Base-by-base conservation (phyloP, 2,329 filamentous ascomycete species). In the Colletotrichum tamarilloi region DNA sequence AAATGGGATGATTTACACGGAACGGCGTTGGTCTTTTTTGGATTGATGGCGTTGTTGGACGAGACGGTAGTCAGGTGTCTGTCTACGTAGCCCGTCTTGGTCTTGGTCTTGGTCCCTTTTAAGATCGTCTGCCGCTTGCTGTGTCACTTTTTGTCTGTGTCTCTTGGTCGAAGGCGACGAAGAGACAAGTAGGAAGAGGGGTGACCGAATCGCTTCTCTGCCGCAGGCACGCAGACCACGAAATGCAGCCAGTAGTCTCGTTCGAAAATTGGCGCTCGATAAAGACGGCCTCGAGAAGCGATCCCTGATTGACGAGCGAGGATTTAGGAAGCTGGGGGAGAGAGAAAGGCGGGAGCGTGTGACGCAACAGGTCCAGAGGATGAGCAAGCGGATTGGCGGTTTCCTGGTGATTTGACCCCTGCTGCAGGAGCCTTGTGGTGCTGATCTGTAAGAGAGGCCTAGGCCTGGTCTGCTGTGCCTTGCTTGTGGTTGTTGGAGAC, bases 1-100 rank as follows among this genome's bases (percentile, higher is more conserved):
- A 56, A 64, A 64, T 72, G 59, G 59, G 66, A 73, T 70, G 59
- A 64, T 64, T 69, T 69, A 69, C 66, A 73, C 70, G 32, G n/a
- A 38, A 63, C 28, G 70, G 70, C 65, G 26, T 62, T 22, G 19
- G 42, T 52, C 22, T 58, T 46, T 57, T n/a, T 56, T 65, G 53
- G 38, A 24, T 38, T 49, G 26, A 49, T 49, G 42, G 42, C 42
- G 42, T 49, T 49, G 42, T 49, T 49, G 8, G 19, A 49, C 2
- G 16, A 62, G 24, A 26, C 26, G 49, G 8, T 9, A 28, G 26
- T 62, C 26, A 26, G 38, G 38, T 49, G 58, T 49, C 32, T 35
- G 32, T 35, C 32, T 35, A 5, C 59, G 19, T 49, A 8, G 35
- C 11, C 35, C 58, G 38, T 62, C 19, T 28, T 26, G 38, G 35